Evolutionary conservation across 2,329 filamentous ascomycete genomes (phyloP), one percentile per base, ranked within the genome.

Genomic region (Sclerotinia sclerotiorum): DNA sequence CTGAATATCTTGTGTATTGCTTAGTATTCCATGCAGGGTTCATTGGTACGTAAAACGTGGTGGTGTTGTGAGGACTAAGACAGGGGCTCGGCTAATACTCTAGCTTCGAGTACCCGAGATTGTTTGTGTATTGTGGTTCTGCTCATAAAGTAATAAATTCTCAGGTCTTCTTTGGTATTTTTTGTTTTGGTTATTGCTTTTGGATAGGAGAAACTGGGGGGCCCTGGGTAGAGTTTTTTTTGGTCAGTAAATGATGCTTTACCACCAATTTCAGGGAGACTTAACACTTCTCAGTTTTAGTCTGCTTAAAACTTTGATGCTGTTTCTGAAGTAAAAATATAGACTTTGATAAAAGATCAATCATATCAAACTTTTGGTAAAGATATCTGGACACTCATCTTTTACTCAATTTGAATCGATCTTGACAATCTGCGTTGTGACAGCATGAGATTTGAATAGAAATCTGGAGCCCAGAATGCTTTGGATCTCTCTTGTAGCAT

Each of bases 311-410:
- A 3, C 2, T 11, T 19, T 21, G 19, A 3, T 35, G 24, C 19
- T 19, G 13, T 4, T 1, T 13, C 6, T 32, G 1, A 49, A 17
- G 21, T 27, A 3, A 7, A n/a, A 7, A 49, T 5, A 3, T 3
- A 21, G 29, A 24, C 27, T 24, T 24, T 21, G n/a, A 21, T 6
- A 19, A 10, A 7, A 13, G 8, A 19, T 2, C 3, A 39, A 19
- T 1, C 5, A 17, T 1, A 19, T 6, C 1, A 6, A 15, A n/a
- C 2, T 24, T 0, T 4, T 3, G 7, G 3, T 42, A 35, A 11
- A 35, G 3, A 0, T 15, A 0, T 10, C 13, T 57, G 5, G 13
- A 56, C 1, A 19, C 35, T 5, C 35, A 19, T 44, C 1, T 19
- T 27, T 39, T 1, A 19, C 19, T 35, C 27, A 24, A 27, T 58